Evolutionary conservation across 2,329 filamentous ascomycete species (phyloP).

Genomic region (Aspergillus phoenicis): DNA sequence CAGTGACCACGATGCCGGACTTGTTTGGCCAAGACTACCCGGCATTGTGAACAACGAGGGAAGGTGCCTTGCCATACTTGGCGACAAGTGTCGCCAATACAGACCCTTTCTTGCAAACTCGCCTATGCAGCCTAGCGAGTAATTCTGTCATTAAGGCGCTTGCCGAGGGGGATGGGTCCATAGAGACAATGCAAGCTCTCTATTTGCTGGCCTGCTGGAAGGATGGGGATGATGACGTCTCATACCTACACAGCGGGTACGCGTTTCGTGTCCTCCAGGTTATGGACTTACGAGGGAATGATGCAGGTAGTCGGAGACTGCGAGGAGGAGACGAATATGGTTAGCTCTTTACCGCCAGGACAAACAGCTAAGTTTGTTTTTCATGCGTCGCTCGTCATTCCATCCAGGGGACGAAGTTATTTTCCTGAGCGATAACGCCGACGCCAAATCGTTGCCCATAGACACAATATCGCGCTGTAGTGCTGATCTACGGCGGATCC

Average conservation of each 20-base stretch:
- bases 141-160: conserved; percentile 2
- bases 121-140: not conserved
- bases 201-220: conserved; percentile 13
- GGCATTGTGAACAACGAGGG: conserved; percentile 18
- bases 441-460: not conserved
- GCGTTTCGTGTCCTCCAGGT: conserved; percentile 2
- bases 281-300: not conserved
- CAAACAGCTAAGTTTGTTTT: conserved; percentile 9
- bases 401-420: not conserved
- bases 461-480: not conserved
- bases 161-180: conserved; percentile 3
- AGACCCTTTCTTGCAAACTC: not conserved
- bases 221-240: conserved; percentile 10
- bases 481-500: not conserved
- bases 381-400: not conserved
- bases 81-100: not conserved
- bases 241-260: conserved; percentile 11
- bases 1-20: conserved; percentile 16
- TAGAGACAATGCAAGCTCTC: conserved; percentile 9
- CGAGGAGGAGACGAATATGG: not conserved
- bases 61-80: conserved; percentile 8
- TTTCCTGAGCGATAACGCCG: not conserved
- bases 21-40: conserved; percentile 20
- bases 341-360: conserved; percentile 7
- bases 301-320: not conserved